Evolutionary conservation across 352 stramenopile genomes (phyloP).

Genomic region (Blastocystis sp.): DNA sequence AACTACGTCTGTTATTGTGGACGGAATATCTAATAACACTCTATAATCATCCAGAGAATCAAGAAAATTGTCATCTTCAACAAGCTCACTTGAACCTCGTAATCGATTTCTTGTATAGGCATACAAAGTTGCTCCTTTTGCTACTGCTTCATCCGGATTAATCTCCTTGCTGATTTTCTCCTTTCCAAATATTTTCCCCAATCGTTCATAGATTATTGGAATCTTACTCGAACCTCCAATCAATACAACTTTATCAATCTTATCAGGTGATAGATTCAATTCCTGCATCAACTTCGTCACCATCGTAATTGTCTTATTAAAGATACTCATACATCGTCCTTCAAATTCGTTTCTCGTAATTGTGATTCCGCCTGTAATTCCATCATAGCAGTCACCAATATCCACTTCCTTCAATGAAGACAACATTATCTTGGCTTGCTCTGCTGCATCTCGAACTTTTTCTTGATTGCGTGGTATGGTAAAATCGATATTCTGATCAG

Average conservation of each 20-base stretch:
- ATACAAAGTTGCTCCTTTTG: slow-evolving; percentile 81
- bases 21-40: slow-evolving; percentile 66
- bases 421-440: slow-evolving; percentile 93
- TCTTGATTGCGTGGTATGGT: slow-evolving; percentile 82
- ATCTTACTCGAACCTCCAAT: slow-evolving; percentile 95
- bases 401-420: slow-evolving; percentile 81
- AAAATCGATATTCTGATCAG: slow-evolving; percentile 77
- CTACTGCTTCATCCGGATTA: slow-evolving; percentile 95
- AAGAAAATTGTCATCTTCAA: slow-evolving; percentile 74
- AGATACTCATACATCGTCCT: slow-evolving; percentile 92
- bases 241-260: slow-evolving; percentile 96
- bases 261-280: slow-evolving; percentile 83
- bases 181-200: slow-evolving; percentile 90
- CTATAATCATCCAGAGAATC: slow-evolving; percentile 81
- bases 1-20: slow-evolving; percentile 85
- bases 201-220: slow-evolving; percentile 87
- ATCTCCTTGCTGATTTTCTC: slow-evolving; percentile 67
- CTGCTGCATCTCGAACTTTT: slow-evolving; percentile 88
- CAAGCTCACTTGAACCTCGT: slow-evolving; percentile 46
- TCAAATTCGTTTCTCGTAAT: slow-evolving; percentile 93
- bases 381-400: slow-evolving; percentile 89
- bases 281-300: slow-evolving; percentile 90
- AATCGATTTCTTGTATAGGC: neutral
- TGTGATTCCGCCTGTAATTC: slow-evolving; percentile 90
- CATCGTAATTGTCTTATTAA: slow-evolving; percentile 94